phyloP scores from a whole-genome alignment of 129 eudicot genomes.

The Artemisia argyi region DNA sequence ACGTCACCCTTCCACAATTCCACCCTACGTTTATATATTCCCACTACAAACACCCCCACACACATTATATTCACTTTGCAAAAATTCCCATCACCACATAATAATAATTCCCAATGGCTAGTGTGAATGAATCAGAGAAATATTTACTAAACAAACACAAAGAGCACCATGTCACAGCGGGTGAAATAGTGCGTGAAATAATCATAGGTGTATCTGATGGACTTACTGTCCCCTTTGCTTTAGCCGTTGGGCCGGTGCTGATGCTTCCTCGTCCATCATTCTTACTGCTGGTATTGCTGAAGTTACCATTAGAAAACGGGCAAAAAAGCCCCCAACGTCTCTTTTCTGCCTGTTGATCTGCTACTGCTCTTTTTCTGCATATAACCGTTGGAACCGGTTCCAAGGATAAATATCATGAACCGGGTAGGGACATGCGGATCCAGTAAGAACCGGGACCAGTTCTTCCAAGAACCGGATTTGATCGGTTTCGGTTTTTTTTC shows the following conservation, averaged over 20 bases:
- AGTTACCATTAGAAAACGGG: no score
- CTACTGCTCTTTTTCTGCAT: no score
- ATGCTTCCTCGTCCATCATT: slow-evolving; percentile 82
- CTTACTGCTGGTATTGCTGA: slow-evolving; percentile 97
- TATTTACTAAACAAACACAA: slow-evolving; percentile 59
- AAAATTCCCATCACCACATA: slow-evolving; percentile 1
- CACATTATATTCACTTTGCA: slow-evolving; percentile 10
- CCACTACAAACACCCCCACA: slow-evolving; percentile 10
- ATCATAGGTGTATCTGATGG: slow-evolving; percentile 98
- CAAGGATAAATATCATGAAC: no score
- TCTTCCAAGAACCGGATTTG: no score
- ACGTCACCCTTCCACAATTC: slow-evolving; percentile 24
- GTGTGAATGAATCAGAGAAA: slow-evolving; percentile 41
- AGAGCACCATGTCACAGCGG: slow-evolving; percentile 93
- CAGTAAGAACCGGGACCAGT: no score
- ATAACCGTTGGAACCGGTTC: no score
- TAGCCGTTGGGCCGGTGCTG: slow-evolving; percentile 92
- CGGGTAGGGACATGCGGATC: no score
- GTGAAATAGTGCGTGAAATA: slow-evolving; percentile 89
- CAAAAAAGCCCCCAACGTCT: no score
- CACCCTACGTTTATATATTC: slow-evolving; percentile 26
- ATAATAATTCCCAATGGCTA: slow-evolving; percentile 27
- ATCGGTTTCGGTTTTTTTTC: no score
- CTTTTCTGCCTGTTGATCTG: no score
- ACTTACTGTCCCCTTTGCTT: slow-evolving; percentile 95